phyloP scores from a whole-genome alignment of 2,329 filamentous ascomycete species.

The Byssochlamys sp. region DNA sequence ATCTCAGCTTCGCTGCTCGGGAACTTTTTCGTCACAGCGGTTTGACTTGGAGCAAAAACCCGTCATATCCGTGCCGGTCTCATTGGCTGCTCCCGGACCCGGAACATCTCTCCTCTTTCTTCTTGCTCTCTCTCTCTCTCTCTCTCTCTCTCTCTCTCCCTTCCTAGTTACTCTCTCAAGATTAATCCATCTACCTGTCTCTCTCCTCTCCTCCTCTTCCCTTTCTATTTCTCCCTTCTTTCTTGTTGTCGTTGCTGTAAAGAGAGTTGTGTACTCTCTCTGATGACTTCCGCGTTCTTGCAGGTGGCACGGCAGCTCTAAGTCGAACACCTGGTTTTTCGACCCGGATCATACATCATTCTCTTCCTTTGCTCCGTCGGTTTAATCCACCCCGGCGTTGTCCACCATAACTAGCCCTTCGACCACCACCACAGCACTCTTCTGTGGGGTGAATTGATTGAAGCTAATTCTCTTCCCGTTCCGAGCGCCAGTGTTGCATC shows the following conservation, averaged over 20 bases:
- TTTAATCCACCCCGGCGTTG: not conserved
- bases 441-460: not conserved
- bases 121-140: conserved; percentile 7
- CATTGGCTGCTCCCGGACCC: not conserved
- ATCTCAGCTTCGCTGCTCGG: not conserved
- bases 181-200: not conserved
- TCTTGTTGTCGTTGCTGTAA: conserved; percentile 6
- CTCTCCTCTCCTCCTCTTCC: conserved; percentile 7
- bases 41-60: not conserved
- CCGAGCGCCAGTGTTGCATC: not conserved
- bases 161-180: no score
- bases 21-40: not conserved
- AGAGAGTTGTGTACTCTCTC: conserved; percentile 29
- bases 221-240: not conserved
- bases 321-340: conserved; percentile 28
- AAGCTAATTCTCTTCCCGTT: not conserved
- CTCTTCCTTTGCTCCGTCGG: conserved; percentile 17
- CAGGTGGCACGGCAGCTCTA: conserved; percentile 33
- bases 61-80: not conserved
- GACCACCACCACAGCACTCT: not conserved
- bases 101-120: conserved; percentile 9
- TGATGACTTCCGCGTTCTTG: conserved; percentile 29
- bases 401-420: not conserved
- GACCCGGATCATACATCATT: conserved; percentile 9
- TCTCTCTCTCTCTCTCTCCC: conserved; percentile 1